Evolutionary conservation across 768 basidiomycete species (phyloP), one percentile per base, ranked within the genome.

Genomic region (Hebeloma cylindrosporum): DNA sequence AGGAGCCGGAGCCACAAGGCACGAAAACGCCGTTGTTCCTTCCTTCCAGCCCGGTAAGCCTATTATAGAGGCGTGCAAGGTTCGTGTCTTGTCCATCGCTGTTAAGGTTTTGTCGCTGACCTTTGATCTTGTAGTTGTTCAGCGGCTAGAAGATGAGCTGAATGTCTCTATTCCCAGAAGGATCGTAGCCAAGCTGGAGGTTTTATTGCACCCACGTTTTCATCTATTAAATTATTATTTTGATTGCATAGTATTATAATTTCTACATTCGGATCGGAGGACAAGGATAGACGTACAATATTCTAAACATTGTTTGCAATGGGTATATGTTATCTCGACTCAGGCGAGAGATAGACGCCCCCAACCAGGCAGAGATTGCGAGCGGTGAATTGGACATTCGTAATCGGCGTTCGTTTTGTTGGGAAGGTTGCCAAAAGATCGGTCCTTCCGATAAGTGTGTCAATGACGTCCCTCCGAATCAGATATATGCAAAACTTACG

Each of bases 331-430:
- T 54, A 68, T 51, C 66, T 54, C 40, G 68, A 61, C 45, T 85
- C 85, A 0, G 80, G 73, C 16, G 85, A 69, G 30, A 82, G 68
- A 60, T 83, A 86, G 31, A 74, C 75, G 4, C 95, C 95, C 13
- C 88, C 86, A 33, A 88, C 90, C 44, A 98, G 68, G 64, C 92
- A 94, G 25, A 99, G 75, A 65, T 99, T 99, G 10, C 95, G 80
- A 21, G 93, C 82, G 7, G 96, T 98, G 59, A 98, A 96, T 54
- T 96, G 91, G 7, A 93, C 84, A 58, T 94, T 87, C 18, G 82
- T 80, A 53, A 98, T 79, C 1, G 96, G 94, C 20, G 96, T 98
- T 42, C 93, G 79, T 71, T 98, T 99, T 22, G 96, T 99, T 5
- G 89, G 88, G 62, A 93, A 96, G 0, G 94, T 94, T 2, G 89